Percentiles rank a stretch among this genome's conserved stretches.
Evolutionary conservation across 106 monocot genomes (phyloP).

Genomic region (Dendrobium catenatum): DNA sequence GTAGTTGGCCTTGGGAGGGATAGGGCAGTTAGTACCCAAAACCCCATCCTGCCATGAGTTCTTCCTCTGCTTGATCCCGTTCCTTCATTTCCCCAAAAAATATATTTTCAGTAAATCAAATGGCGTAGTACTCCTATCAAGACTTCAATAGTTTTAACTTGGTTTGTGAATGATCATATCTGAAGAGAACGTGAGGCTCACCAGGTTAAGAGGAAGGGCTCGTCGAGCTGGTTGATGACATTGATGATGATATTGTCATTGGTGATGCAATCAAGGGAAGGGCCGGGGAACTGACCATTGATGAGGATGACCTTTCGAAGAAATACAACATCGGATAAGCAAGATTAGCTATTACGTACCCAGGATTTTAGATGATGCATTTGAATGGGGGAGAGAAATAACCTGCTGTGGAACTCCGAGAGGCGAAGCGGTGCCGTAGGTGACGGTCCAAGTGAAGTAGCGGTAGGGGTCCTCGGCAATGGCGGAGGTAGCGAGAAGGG

Average conservation of each 20-base stretch:
- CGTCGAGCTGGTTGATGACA: constrained; percentile 89
- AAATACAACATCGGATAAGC: not conserved
- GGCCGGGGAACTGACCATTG: constrained; percentile 89
- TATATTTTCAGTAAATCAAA: no score
- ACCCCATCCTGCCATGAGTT: constrained; percentile 99
- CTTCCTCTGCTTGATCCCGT: constrained; percentile 98
- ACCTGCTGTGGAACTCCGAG: constrained; percentile 34
- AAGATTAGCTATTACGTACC: no score
- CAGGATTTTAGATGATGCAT: not conserved
- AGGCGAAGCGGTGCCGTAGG: constrained; percentile 31
- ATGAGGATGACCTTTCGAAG: constrained; percentile 66
- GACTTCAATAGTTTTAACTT: not conserved
- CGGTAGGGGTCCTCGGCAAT: constrained; percentile 26
- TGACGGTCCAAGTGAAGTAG: constrained; percentile 36
- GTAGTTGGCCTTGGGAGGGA: constrained; percentile 69
- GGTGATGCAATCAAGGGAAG: constrained; percentile 62
- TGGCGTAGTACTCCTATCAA: no score
- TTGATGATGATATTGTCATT: constrained; percentile 83
- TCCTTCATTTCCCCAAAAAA: constrained; percentile 22
- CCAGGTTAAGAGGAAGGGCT: constrained; percentile 93
- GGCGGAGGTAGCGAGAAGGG: constrained; percentile 3
- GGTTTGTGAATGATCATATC: not conserved
- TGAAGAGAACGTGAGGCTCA: constrained; percentile 1
- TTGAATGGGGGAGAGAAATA: not conserved
- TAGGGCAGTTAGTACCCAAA: constrained; percentile 87